Evolutionary conservation across 2,329 filamentous ascomycete genomes (phyloP), one percentile per base, ranked within the genome.

Genomic region (Emmonsiellopsis sp.): DNA sequence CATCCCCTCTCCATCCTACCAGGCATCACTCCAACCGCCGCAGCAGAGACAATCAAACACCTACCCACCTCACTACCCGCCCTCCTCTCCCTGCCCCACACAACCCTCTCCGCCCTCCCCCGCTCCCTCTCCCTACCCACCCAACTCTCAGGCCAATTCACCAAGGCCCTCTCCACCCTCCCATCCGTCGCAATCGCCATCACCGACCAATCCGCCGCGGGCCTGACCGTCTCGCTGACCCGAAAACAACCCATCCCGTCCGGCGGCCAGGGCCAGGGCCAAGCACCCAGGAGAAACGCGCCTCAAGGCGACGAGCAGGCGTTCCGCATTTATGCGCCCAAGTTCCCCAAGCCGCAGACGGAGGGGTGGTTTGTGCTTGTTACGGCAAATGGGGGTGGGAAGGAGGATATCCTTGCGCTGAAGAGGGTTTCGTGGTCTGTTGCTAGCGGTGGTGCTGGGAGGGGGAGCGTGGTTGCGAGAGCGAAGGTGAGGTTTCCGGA

Each of bases 361-460:
- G 93, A 98, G 65, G 91, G 91, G 0, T 97, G 85, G 80, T 97
- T 98, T 68, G 81, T 93, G 11, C 66, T 97, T 21, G 78, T 95
- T 0, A 85, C 83, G 6, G 62, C 60, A 0, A 63, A 65, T 48
- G 62, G 36, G 6, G 40, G 27, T 2, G 74, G 74, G 0, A 79
- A 72, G 6, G 88, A 92, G 55, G 88, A 96, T 60, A 78, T 97
- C 40, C 70, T 95, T 3, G 92, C 87, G 2, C 76, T 98, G 57
- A 97, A 95, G 77, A 78, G 93, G 33, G 81, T 93, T 0, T 85
- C 84, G 1, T 97, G 93, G 91, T 72, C 74, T 2, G 64, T 71
- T 5, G 57, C 11, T 61, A 64, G 53, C 53, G 36, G 46, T 6
- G 53, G 52, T 31, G 52, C 49, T 37, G 54, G 54, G 8, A 57